phyloP scores from a whole-genome alignment of 1,284 basidiomycete genomes.

The Vanrija pseudolonga region DNA sequence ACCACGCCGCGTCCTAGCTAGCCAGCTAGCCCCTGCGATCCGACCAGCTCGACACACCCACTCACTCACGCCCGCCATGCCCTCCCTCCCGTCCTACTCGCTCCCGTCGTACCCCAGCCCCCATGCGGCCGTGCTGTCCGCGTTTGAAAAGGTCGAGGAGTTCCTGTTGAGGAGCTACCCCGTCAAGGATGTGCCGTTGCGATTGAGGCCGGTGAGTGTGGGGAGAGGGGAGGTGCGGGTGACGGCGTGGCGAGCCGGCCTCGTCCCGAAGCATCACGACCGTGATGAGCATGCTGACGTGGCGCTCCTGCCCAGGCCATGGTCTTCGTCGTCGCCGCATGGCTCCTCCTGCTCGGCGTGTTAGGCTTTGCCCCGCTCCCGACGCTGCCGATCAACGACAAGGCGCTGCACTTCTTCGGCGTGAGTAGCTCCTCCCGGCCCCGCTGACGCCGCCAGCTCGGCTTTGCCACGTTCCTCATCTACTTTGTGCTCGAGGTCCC shows the following conservation, averaged over 20 bases:
- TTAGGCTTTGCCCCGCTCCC: conserved; percentile 46
- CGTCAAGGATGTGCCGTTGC: conserved; percentile 35
- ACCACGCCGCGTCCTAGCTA: no score
- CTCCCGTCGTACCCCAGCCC: conserved; percentile 31
- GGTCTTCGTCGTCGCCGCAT: conserved; percentile 42
- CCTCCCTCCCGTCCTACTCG: no score
- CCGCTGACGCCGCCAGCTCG: conserved; percentile 29
- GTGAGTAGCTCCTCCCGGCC: conserved; percentile 18
- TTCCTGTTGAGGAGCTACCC: conserved; percentile 35
- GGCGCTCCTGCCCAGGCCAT: conserved; percentile 28
- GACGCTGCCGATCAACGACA: conserved; percentile 45
- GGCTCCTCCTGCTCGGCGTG: conserved; percentile 44
- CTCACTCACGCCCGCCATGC: no score
- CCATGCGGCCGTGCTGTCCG: conserved; percentile 29
- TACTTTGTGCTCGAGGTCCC: conserved; percentile 48
- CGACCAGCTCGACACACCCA: no score
- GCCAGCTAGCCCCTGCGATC: no score
- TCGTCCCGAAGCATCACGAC: neutral
- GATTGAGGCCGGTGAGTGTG: conserved; percentile 38
- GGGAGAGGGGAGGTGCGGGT: no score
- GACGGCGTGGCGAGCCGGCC: neutral
- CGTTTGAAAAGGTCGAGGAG: conserved; percentile 26
- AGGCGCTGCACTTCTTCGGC: conserved; percentile 48
- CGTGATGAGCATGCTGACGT: neutral
- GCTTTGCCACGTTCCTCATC: conserved; percentile 45